These are phyloP conservation scores for Neurospora sp. DNA, from an alignment of 495 filamentous ascomycete genomes.

Conservation along the genomic window DNA sequence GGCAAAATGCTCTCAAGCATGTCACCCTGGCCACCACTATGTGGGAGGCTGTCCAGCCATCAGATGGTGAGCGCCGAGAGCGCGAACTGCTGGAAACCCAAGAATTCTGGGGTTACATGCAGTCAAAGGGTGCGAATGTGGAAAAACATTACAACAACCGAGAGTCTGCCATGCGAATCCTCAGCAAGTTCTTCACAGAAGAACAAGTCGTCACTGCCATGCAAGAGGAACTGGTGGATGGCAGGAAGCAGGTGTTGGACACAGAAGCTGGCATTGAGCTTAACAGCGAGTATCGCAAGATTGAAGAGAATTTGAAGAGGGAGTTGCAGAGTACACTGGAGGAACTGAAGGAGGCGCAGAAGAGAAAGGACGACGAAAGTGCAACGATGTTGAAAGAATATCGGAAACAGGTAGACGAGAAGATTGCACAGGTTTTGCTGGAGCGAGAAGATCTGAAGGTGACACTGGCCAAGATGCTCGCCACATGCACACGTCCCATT, in stretches of 20 bases:
- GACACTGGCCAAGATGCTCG: background rate
- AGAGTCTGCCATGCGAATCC: constrained; percentile 12
- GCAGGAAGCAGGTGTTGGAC: background rate
- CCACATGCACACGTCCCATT: background rate
- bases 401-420: background rate
- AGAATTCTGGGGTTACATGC: constrained; percentile 33
- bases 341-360: background rate
- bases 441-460: background rate
- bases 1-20: constrained; percentile 21
- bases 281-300: background rate
- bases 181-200: background rate
- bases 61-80: constrained; percentile 23
- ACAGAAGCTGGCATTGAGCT: background rate
- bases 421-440: background rate
- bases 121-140: constrained; percentile 16
- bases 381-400: background rate
- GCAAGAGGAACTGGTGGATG: background rate
- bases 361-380: background rate
- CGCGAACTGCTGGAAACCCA: constrained; percentile 20
- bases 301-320: background rate
- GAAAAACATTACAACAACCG: constrained; percentile 16
- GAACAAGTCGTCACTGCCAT: background rate
- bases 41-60: constrained; percentile 24
- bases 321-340: background rate
- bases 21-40: constrained; percentile 37